Evolutionary conservation across 768 basidiomycete species (phyloP).

Genomic region (Trametes punicea): DNA sequence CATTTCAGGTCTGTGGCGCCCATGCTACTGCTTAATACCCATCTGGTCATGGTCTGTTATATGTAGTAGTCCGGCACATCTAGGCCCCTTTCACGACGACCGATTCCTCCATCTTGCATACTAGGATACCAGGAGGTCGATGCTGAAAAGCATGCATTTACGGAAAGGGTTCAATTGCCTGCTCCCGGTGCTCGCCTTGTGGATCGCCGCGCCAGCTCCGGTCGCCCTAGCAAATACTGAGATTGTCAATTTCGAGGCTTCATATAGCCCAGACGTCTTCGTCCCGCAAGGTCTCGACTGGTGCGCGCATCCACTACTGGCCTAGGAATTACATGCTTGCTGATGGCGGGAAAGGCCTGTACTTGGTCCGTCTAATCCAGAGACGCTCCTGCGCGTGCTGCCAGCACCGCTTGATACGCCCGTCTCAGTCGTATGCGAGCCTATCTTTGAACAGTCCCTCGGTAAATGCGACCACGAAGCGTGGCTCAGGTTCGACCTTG

Average conservation of each 20-base stretch:
- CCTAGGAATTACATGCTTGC: no score
- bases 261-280: constrained; percentile 24
- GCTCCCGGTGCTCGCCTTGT: background rate
- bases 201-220: background rate
- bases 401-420: constrained; percentile 42
- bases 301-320: background rate
- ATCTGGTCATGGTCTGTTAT: background rate
- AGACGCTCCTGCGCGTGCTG: constrained; percentile 37
- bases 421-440: constrained; percentile 37
- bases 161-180: background rate
- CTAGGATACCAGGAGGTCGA: background rate
- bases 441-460: background rate
- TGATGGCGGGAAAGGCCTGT: constrained; percentile 15
- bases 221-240: constrained; percentile 52
- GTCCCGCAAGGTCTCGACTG: constrained; percentile 31
- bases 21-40: no score
- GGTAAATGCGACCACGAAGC: constrained; percentile 28
- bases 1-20: background rate
- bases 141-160: background rate
- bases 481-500: constrained; percentile 32
- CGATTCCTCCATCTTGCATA: no score
- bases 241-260: constrained; percentile 54
- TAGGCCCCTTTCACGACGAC: no score
- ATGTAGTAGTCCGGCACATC: background rate
- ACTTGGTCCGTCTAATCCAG: constrained; percentile 22